Evolutionary conservation across 441 rosid genomes (phyloP), one percentile per base, ranked within the genome.

Genomic region (Flueggea neowawraea): DNA sequence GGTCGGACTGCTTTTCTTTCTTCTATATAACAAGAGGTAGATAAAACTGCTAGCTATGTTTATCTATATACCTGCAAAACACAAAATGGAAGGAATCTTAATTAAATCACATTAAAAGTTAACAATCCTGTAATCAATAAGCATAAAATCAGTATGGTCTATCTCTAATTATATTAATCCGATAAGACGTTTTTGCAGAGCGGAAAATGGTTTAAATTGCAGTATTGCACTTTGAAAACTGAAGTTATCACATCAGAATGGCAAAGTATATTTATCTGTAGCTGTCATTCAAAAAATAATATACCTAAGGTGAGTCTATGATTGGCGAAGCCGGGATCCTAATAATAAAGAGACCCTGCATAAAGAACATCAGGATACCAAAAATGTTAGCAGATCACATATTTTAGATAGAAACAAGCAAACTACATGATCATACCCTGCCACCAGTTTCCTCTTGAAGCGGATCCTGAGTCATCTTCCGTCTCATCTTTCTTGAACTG

Each of bases 361-460:
- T 12, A 57, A 58, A 57, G 43, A 11, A 47, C 12, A 47, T 47
- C 14, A 47, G 10, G 10, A 31, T 22, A 47, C 5, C 50, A 43
- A 10, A 55, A 43, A 60, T 51, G 51, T 70, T 14, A 67, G 31
- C 6, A 47, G 32, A 57, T 47, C n/a, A 14, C 14, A 11, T 47
- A 2, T 47, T 60, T 31, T 12, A 56, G 12, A 58, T 31, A 32
- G 8, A 16, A 3, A 3, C 4, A 52, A 36, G 16, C 49, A 48
- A 28, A 39, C 15, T 36, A 57, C 16, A n/a, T 5, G 31, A 33
- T 15, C 67, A 63, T 79, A 90, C 98, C 98, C 84, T 84, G 80
- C 96, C 96, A 91, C 96, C 98, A 91, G 62, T 89, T 84, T 65
- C 96, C 98, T 73, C 96, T 84, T 12, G 91, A 83, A 61, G 95